phyloP scores from a whole-genome alignment of 441 rosid genomes.

The Metrosideros polymorpha region DNA sequence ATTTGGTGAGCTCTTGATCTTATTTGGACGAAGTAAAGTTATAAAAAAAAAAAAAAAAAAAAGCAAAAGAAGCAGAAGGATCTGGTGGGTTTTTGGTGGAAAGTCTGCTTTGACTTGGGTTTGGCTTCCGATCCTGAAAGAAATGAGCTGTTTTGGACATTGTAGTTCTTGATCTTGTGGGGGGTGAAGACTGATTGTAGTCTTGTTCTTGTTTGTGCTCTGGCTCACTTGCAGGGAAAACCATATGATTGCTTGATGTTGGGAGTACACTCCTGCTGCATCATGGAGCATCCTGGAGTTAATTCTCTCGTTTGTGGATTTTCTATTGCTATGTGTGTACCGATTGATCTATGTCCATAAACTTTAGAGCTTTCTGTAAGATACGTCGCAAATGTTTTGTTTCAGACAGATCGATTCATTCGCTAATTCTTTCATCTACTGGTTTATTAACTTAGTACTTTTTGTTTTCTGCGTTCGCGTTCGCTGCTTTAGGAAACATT shows the following conservation, averaged over 20 bases:
- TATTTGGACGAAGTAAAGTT: background rate
- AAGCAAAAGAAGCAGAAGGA: too few species aligned
- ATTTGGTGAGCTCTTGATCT: slow-evolving; percentile 5
- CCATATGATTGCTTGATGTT: background rate
- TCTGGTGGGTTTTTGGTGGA: background rate
- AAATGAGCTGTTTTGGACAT: background rate
- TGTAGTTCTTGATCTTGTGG: background rate
- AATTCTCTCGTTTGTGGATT: too few species aligned
- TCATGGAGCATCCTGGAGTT: background rate
- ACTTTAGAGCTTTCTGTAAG: background rate
- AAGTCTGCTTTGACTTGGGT: background rate
- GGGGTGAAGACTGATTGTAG: background rate
- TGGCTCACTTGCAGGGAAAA: background rate
- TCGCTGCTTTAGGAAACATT: background rate
- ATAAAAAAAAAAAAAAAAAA: too few species aligned
- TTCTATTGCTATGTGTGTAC: too few species aligned
- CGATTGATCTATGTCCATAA: too few species aligned
- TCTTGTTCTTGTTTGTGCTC: background rate
- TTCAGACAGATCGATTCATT: background rate
- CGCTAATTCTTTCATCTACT: too few species aligned
- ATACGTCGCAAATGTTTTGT: background rate
- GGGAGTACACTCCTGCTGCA: background rate
- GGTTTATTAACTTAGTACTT: too few species aligned
- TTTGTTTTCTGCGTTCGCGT: background rate
- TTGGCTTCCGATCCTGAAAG: background rate